phyloP scores from a whole-genome alignment of 306 rosid species.

The Nissolia schottii region DNA sequence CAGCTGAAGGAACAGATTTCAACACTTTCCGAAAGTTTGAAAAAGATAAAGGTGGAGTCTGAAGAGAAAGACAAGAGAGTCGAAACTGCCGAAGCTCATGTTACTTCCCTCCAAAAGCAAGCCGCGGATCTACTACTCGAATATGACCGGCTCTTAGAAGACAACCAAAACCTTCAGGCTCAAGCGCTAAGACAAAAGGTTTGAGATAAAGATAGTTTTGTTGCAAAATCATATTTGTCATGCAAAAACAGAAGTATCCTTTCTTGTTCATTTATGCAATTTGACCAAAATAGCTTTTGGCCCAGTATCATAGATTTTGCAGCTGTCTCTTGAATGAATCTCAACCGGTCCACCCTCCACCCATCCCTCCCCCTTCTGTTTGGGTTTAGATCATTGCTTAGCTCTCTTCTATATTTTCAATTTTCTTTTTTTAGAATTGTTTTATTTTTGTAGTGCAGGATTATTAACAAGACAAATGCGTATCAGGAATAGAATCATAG shows the following conservation, averaged over 20 bases:
- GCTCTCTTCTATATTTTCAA: too few relatives aligned
- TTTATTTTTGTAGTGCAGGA: too few relatives aligned
- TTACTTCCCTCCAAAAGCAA: conserved; percentile 69
- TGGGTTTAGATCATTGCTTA: not conserved
- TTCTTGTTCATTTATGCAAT: conserved; percentile 22
- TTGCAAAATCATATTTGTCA: conserved; percentile 9
- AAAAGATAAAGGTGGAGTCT: conserved; percentile 53
- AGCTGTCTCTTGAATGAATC: not conserved
- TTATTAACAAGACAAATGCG: not conserved
- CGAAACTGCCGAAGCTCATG: conserved; percentile 71
- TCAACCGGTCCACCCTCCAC: too few relatives aligned
- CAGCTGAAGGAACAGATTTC: conserved; percentile 44
- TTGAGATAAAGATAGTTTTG: conserved; percentile 28
- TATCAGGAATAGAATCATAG: not conserved
- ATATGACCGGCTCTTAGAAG: conserved; percentile 75
- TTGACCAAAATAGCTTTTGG: not conserved
- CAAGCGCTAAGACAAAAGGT: conserved; percentile 39
- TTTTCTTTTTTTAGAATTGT: not conserved
- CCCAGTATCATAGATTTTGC: not conserved
- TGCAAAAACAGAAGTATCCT: not conserved
- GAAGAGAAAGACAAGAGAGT: conserved; percentile 60
- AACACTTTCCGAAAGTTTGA: conserved; percentile 47
- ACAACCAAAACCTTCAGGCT: conserved; percentile 79
- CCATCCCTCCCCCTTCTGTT: too few relatives aligned
- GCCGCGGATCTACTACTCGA: conserved; percentile 81